Evolutionary conservation across 495 filamentous ascomycete genomes (phyloP).

Genomic region (Tuber umbilicatum): DNA sequence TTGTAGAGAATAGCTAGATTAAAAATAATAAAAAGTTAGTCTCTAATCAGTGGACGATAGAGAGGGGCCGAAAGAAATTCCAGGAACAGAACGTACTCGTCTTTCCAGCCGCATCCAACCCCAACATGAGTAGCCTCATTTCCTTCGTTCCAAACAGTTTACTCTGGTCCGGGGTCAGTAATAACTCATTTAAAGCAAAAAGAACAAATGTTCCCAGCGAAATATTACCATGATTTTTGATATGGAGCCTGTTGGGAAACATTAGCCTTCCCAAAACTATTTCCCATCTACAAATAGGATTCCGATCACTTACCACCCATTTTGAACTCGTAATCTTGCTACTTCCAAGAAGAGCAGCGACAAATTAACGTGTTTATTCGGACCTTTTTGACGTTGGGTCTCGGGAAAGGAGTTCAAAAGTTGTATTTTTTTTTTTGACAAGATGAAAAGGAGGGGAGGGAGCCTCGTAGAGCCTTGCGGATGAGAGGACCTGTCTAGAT

Average conservation of each 20-base stretch:
- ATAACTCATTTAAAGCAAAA: constrained; percentile 15
- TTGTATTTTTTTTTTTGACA: constrained; percentile 20
- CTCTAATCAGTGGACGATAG: constrained; percentile 24
- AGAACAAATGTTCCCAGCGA: constrained; percentile 9
- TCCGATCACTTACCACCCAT: constrained; percentile 30
- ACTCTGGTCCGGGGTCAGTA: constrained; percentile 22
- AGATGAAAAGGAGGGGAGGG: constrained; percentile 32
- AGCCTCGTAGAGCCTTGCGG: constrained; percentile 22
- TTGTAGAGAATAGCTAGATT: constrained; percentile 88
- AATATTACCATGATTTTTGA: constrained; percentile 39
- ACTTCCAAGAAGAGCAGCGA: constrained; percentile 6
- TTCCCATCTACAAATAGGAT: constrained; percentile 10
- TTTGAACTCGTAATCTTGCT: constrained; percentile 25
- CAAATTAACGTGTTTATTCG: constrained; percentile 5
- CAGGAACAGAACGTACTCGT: constrained; percentile 60
- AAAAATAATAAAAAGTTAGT: constrained; percentile 8
- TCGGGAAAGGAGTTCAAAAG: constrained; percentile 13
- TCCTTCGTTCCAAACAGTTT: constrained; percentile 99
- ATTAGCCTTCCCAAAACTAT: constrained; percentile 23
- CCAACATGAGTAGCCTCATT: constrained; percentile 96
- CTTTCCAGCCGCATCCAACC: constrained; percentile 95
- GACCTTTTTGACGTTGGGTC: constrained; percentile 9
- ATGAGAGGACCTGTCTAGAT: constrained; percentile 10
- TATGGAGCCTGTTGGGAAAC: constrained; percentile 28
- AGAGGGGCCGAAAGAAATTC: not conserved